Base-by-base conservation (phyloP, 139 green algal species). In the Astrephomene gubernaculifera region DNA sequence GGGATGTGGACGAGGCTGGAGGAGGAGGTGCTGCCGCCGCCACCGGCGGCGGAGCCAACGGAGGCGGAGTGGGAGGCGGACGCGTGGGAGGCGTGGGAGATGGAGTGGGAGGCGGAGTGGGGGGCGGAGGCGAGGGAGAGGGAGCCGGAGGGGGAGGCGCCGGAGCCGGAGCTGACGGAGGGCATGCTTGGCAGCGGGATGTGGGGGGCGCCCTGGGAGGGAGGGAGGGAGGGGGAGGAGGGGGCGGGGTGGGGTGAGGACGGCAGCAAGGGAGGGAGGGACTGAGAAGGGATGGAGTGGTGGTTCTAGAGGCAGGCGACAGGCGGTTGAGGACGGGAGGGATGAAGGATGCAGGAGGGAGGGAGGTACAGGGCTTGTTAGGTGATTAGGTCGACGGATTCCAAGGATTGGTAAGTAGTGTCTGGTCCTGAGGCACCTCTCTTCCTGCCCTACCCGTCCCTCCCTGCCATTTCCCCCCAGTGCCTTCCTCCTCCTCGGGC, bases 1-100 rank as follows among this genome's bases (percentile, higher is more conserved):
- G 92, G 88, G 33, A 95, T 81, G 76, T 94, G 92, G 24, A 41
- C 41, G 5, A 33, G 44, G 44, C 54, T 36, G 68, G 41, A n/a
- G 52, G 3, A 5, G 61, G 6, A 69, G 61, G 24, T 41, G 24
- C 12, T 33, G 57, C 63, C 29, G 57, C 57, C 57, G 44, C 45
- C 45, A n/a, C 24, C 29, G n/a, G 67, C 36, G 19, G 57, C 22
- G 57, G 57, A 27, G 57, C n/a, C n/a, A n/a, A 24, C 57, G 57
- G 57, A 17, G 49, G 49, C 17, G 49, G 49, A 57, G 49, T 12
- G 14, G 49, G 49, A 25, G 57, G 57, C 57, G 57, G 57, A 17
- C 6, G 57, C 57, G 57, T n/a, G 6, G 57, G 19, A 29, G 21
- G 2, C 27, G 65, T 35, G n/a, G n/a, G n/a, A 33, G 33, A 27